Conservation (phyloP, 2,329 filamentous ascomycete species). For the Trichoderma hamatum region DNA sequence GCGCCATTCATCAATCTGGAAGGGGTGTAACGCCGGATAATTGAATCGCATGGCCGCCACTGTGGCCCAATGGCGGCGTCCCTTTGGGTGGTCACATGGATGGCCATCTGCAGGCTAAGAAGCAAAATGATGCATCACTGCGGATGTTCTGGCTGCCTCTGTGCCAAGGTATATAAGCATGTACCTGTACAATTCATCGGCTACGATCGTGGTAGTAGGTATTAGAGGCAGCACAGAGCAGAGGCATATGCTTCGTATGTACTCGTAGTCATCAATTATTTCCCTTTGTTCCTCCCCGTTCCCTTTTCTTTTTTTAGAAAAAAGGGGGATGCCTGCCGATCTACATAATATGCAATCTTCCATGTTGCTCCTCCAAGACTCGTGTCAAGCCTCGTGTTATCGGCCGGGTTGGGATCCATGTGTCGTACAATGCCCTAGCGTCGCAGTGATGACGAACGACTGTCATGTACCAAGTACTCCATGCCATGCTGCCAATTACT, state of each 20-base stretch:
- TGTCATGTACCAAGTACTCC: not conserved
- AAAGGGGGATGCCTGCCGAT: slow-evolving; percentile 1
- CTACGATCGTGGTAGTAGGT: not conserved
- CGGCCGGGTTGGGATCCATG: not conserved
- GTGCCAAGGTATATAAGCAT: not conserved
- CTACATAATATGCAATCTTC: slow-evolving; percentile 4
- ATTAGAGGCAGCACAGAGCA: not conserved
- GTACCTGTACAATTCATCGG: not conserved
- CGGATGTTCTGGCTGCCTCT: not conserved
- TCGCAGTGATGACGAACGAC: not conserved
- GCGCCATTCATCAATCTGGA: not conserved
- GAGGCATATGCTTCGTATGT: not conserved
- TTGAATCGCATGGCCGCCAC: slow-evolving; percentile 8
- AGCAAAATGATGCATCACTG: slow-evolving; percentile 12
- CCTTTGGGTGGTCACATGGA: slow-evolving; percentile 6
- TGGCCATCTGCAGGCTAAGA: slow-evolving; percentile 3
- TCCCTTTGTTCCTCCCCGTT: not conserved
- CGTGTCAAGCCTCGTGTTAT: not conserved
- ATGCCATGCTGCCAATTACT: not conserved
- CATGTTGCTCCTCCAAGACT: not conserved
- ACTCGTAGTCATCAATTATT: not conserved
- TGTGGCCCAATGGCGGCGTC: not conserved
- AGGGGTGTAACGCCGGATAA: slow-evolving; percentile 3
- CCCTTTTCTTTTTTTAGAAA: not conserved
- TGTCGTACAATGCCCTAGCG: slow-evolving; percentile 10